Base-by-base conservation (phyloP, 2,329 filamentous ascomycete genomes). In the Sarocladium kiliense region DNA sequence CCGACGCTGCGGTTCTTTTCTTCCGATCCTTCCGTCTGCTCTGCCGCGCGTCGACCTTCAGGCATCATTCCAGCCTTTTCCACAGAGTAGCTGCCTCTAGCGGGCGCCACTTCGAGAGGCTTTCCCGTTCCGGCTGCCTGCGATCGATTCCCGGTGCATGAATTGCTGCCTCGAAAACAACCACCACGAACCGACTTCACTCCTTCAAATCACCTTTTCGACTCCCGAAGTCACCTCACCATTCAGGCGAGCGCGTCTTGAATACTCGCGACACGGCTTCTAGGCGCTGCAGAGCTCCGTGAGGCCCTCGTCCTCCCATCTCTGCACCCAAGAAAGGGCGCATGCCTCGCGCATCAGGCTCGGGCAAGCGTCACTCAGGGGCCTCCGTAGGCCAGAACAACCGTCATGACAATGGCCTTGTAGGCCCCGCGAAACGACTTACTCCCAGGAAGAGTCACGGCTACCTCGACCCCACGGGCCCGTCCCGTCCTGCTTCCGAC, bases 341-440 rank as follows among this genome's bases (percentile, higher is more conserved):
- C 78, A 84, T 84, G 81, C 80, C 81, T 84, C 81, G 81, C 69
- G 77, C 74, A 67, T 74, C 79, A 65, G 76, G 73, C 70, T 77
- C 77, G 70, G 71, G 75, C 70, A 84, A 84, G 78, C 80, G 80
- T 82, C 79, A 82, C 71, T 76, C 78, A 75, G 78, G 77, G 74
- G 77, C 77, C 69, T 73, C 73, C 62, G 87, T 78, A 75, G 80
- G 85, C 71, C 84, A 85, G 76, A 87, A 87, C 74, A 83, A 79
- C 66, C 85, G 88, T 72, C 88, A 95, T 75, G 91, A 96, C 75
- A 91, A 89, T 86, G 91, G 90, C 68, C 79, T 91, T 71, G 87
- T 91, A 79, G 86, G 86, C 66, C 68, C 71, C 57, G 68, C 66
- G 53, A 74, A 71, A 63, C 72, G 72, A 64, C 61, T 64, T 56